Base-by-base conservation (phyloP, 2,329 filamentous ascomycete genomes). In the Fusarium lyarnte region DNA sequence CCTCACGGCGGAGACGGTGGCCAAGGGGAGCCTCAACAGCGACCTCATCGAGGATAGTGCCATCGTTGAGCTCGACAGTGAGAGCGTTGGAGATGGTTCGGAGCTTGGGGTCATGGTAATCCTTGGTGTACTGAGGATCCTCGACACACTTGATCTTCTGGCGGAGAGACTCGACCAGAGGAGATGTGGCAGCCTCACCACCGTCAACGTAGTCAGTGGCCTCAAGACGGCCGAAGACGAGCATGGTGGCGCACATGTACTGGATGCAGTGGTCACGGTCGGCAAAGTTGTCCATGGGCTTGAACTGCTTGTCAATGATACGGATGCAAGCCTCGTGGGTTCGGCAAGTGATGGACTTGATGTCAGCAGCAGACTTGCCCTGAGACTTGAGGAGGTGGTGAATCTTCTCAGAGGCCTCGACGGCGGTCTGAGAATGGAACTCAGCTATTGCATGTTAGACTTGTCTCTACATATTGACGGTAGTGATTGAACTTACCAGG, bases 271-370 rank as follows among this genome's bases (percentile, higher is more conserved):
- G 96, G 85, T 99, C 96, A 80, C 96, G 94, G 86, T 99, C 96
- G 80, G 96, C 96, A 81, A 98, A 99, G 91, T 99, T 99, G 88
- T 98, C 95, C 94, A 99, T 97, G 78, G 95, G 92, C 90, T 98
- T 98, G 89, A 97, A 97, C 86, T 99, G 96, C 89, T 99, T 99
- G 90, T 99, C 96, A 79, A 99, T 99, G 85, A 99, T 99, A 79
- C 96, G 94, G 81, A 99, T 90, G 87, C 96, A 98, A 66, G 96
- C 96, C 85, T 99, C 96, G 86, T 99, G 96, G 13, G 96, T 99
- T 78, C 96, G 92, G 90, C 95, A 97, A 77, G 92, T 94, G 79
- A 99, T 90, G 70, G 89, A 89, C 87, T 97, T 95, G 87, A 99
- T 97, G 83, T 99, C 95, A 76, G 92, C 93, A 63, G 95, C 94